phyloP scores from a whole-genome alignment of 225 moss, liverwort and hornwort species.

The Pseudoscleropodium purum region DNA sequence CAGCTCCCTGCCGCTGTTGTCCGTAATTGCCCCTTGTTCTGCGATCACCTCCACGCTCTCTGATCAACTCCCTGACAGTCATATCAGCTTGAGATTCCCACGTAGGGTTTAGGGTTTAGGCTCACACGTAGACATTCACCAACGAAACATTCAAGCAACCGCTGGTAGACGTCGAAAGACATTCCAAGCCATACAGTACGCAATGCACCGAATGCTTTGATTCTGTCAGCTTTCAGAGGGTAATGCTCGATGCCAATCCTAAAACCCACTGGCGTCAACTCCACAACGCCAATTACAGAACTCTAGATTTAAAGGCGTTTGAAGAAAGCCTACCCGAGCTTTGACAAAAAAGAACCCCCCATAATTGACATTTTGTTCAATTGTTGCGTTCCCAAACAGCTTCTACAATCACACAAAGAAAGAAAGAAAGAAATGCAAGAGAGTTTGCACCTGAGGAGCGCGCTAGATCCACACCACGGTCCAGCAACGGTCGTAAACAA shows the following conservation, averaged over 20 bases:
- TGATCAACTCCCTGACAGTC: neutral
- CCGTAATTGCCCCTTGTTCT: neutral
- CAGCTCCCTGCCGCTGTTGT: neutral
- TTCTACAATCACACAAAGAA: neutral
- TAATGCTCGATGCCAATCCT: neutral
- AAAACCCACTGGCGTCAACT: neutral
- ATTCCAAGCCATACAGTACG: neutral
- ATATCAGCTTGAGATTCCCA: neutral
- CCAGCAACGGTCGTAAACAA: neutral
- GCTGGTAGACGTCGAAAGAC: neutral
- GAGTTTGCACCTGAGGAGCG: neutral
- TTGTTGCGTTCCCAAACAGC: neutral
- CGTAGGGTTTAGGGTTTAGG: too few species aligned
- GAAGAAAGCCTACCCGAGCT: neutral
- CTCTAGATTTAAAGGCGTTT: neutral
- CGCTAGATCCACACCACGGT: neutral
- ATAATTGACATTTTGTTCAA: neutral
- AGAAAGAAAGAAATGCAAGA: neutral
- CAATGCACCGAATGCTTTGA: neutral
- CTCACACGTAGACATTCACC: neutral
- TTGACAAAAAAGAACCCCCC: neutral
- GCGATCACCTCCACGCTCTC: neutral
- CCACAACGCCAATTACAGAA: neutral
- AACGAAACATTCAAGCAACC: neutral
- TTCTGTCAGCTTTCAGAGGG: neutral